Base-by-base conservation (phyloP, 176 grass and related monocot genomes). In the Neostapfia colusana region DNA sequence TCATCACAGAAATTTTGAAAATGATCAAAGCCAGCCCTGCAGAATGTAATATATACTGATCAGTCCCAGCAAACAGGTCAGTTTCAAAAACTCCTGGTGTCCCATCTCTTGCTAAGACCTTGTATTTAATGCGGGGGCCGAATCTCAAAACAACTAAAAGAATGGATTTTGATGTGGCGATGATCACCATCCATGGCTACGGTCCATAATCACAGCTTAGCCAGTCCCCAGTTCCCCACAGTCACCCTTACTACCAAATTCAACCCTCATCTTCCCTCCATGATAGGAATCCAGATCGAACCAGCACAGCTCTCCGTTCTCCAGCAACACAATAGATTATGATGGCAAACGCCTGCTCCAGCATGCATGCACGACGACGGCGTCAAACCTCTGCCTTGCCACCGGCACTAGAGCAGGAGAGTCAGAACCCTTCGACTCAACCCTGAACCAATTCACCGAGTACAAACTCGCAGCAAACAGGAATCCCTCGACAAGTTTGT, bases 141-240 rank as follows among this genome's bases (percentile, higher is more conserved):
- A 39, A 71, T 68, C 89, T 92, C 78, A 92, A 55, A 89, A 94
- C 95, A 75, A 98, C 46, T 82, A 82, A 81, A 68, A 88, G 31
- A 60, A 93, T 74, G 45, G 58, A 63, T 27, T 84, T 86, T 7
- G 84, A 80, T 56, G 65, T 88, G 3, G 75, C 84, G 54, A 93
- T 18, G 23, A 93, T 86, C 63, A 97, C 60, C 44, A 35, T 85
- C 95, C 86, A 93, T 9, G 89, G 91, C 37, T 88, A 73, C 12
- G 81, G 79, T 26, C 86, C 95, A 63, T 89, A 97, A n/a, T 74
- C 88, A 66, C 89, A 97, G 68, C 95, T 86, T 44, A 97, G 58
- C 88, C 88, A 97, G 45, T n/a, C n/a, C n/a, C n/a, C n/a, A n/a
- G n/a, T n/a, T 78, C 12, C 40, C 81, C 86, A 6, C 18, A 18